Base-by-base conservation (phyloP, 2,329 filamentous ascomycete species). In the Diaporthe citri region DNA sequence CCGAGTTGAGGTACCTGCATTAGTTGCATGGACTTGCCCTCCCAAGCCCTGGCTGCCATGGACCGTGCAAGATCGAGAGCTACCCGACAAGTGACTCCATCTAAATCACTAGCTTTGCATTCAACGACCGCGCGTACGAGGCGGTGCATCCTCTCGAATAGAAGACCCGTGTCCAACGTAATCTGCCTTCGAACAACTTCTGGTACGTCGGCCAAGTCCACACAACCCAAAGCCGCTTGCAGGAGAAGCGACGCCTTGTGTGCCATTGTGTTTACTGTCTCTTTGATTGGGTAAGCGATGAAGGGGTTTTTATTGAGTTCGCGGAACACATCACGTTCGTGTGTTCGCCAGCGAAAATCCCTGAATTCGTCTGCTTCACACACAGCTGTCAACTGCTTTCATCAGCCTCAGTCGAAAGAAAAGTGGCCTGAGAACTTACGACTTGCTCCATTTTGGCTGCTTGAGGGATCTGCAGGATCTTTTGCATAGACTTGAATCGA, bases 1-100 rank as follows among this genome's bases (percentile, higher is more conserved):
- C 97, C 97, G 76, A 98, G 90, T 3, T 92, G 90, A 0, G 94
- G 91, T 2, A 99, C 88, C 82, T 98, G 96, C 76, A 93, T 93
- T 80, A 99, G 89, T 78, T 98, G 94, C 31, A 93, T 87, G 0
- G 94, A 90, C 2, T 92, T 94, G 46, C 93, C 92, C 80, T 99
- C 97, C 97, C 96, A 98, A 1, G 88, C 87, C 1, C 89, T 90
- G 2, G 95, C 94, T 31, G 91, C 89, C 70, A 98, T 85, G 77
- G 94, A 95, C 74, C 96, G 89, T 64, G 93, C 89, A 8, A 98
- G 88, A 80, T 96, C 93, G 2, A 98, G 88, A 8, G 93, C 93
- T 76, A 92, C 91, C 39, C 89, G 89, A 2, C 91, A 88, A 2
- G 93, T 89, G 6, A 91, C 82, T 0, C 94, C 92, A 81, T 98